Evolutionary conservation across 257 asterid genomes (phyloP).

Genomic region (Plantago elongata): DNA sequence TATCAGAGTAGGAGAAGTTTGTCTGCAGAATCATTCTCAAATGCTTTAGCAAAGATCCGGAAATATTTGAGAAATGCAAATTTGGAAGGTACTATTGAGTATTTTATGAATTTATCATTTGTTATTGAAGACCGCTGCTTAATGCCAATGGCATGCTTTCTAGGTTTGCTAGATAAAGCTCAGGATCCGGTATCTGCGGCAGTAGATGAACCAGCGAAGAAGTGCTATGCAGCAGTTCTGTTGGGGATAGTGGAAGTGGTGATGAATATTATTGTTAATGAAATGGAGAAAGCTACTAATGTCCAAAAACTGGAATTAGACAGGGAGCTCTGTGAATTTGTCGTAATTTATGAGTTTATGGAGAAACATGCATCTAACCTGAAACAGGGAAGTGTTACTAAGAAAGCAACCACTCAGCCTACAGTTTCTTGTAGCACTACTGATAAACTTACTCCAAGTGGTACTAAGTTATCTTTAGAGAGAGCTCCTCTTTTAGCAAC

Average conservation of each 20-base stretch:
- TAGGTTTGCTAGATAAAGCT: conserved; percentile 56
- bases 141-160: conserved; percentile 30
- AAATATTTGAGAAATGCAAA: conserved; percentile 53
- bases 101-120: not conserved
- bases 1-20: conserved; percentile 50
- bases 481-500: conserved; percentile 72
- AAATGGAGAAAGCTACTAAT: conserved; percentile 47
- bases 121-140: conserved; percentile 1
- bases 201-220: conserved; percentile 51
- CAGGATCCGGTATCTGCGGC: conserved; percentile 38
- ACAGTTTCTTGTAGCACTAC: conserved; percentile 34
- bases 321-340: conserved; percentile 55
- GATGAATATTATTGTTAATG: conserved; percentile 56
- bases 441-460: conserved; percentile 36
- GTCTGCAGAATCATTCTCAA: conserved; percentile 56
- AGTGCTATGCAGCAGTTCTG: conserved; percentile 42
- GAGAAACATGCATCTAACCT: conserved; percentile 37
- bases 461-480: conserved; percentile 41
- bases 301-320: conserved; percentile 51
- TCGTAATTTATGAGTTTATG: conserved; percentile 45
- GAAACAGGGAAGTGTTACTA: conserved; percentile 34
- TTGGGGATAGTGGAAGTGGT: conserved; percentile 67
- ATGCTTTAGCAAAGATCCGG: conserved; percentile 53
- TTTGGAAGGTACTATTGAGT: conserved; percentile 49
- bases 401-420: conserved; percentile 35